Percentiles rank a stretch among this genome's conserved stretches.
Evolutionary conservation across 805 yeast species (phyloP).

Genomic region (Starmerella floris): DNA sequence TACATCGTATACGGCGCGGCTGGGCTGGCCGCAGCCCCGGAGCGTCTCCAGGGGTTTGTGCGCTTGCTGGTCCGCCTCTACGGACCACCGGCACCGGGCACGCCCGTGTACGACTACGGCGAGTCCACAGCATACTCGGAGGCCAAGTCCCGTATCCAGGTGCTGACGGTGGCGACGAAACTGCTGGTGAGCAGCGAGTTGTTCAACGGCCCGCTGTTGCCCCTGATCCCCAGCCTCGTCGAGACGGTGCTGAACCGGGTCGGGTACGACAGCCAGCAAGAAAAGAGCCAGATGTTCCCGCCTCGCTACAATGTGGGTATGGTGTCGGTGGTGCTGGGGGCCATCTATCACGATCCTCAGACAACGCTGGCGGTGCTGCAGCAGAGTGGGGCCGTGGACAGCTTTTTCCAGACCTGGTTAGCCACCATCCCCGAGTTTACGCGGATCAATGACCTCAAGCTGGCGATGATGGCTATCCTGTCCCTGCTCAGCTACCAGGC

Average conservation of each 20-base stretch:
- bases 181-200: slow-evolving; percentile 36
- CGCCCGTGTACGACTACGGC: background rate
- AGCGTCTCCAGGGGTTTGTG: slow-evolving; percentile 35
- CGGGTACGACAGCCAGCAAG: slow-evolving; percentile 5
- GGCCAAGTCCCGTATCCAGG: slow-evolving; percentile 48
- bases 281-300: slow-evolving; percentile 17
- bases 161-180: slow-evolving; percentile 50
- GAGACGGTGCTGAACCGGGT: slow-evolving; percentile 11
- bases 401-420: slow-evolving; percentile 58
- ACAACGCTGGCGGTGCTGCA: slow-evolving; percentile 40
- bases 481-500: slow-evolving; percentile 33
- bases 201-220: slow-evolving; percentile 13
- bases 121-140: slow-evolving; percentile 38
- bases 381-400: slow-evolving; percentile 33
- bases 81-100: slow-evolving; percentile 21
- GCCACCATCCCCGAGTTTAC: slow-evolving; percentile 39
- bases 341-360: slow-evolving; percentile 47
- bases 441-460: slow-evolving; percentile 70
- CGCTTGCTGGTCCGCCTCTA: slow-evolving; percentile 40
- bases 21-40: slow-evolving; percentile 30
- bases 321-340: slow-evolving; percentile 50
- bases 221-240: slow-evolving; percentile 12
- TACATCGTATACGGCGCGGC: slow-evolving; percentile 49
- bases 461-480: slow-evolving; percentile 56
- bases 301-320: slow-evolving; percentile 37